Conservation (phyloP, 1,284 basidiomycete species). For the Uromyces viciae-fabae region DNA sequence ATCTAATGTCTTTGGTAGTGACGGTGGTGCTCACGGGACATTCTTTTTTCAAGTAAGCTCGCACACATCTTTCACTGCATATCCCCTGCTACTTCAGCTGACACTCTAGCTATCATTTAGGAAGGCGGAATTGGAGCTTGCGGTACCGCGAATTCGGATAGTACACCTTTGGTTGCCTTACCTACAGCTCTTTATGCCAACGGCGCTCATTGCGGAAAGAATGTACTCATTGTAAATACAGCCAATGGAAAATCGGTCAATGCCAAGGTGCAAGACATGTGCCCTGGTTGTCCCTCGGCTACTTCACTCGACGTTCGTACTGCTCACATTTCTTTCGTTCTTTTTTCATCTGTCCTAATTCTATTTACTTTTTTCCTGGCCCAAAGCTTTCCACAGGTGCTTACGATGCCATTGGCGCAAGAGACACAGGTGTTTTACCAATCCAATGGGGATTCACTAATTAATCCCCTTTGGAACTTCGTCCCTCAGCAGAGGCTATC, state of each 20-base stretch:
- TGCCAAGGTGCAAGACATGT: constrained; percentile 42
- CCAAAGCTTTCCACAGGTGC: constrained; percentile 45
- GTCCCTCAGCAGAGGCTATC: neutral
- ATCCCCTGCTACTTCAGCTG: neutral
- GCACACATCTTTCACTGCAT: neutral
- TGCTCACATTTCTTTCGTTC: neutral
- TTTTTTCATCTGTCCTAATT: neutral
- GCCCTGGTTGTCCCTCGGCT: constrained; percentile 30
- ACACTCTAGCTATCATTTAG: neutral
- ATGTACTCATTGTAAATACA: constrained; percentile 36
- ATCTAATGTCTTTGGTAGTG: constrained; percentile 30
- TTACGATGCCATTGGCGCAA: constrained; percentile 34
- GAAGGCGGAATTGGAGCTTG: constrained; percentile 41
- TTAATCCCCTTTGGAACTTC: neutral
- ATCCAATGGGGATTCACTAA: constrained; percentile 42
- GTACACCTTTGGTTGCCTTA: constrained; percentile 32
- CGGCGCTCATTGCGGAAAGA: constrained; percentile 37
- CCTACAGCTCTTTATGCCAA: constrained; percentile 36
- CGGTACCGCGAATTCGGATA: constrained; percentile 34
- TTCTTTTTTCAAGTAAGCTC: constrained; percentile 37
- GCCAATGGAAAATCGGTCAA: constrained; percentile 40
- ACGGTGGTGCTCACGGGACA: constrained; percentile 37
- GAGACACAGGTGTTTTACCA: constrained; percentile 27
- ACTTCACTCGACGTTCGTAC: constrained; percentile 32
- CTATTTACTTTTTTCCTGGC: neutral